phyloP scores from a whole-genome alignment of 1,284 basidiomycete genomes.

The Microbotryum lychnidis-dioicae region DNA sequence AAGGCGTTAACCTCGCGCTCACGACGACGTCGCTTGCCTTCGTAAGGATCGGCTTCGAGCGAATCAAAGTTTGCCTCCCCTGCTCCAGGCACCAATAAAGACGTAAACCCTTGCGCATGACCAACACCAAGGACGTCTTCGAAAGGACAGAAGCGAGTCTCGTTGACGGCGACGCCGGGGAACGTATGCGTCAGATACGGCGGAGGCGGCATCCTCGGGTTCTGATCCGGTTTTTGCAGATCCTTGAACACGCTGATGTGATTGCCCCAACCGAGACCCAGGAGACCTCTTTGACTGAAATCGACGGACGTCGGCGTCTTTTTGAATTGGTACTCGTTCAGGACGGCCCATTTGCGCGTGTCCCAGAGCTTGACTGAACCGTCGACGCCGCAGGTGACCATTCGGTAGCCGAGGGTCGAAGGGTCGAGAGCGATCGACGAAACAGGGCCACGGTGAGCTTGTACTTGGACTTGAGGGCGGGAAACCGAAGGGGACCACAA shows the following conservation, averaged over 20 bases:
- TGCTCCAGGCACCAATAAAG: slow-evolving; percentile 77
- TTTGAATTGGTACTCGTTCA: slow-evolving; percentile 34
- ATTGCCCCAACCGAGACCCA: slow-evolving; percentile 74
- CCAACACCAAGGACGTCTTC: slow-evolving; percentile 80
- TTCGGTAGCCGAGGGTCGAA: slow-evolving; percentile 68
- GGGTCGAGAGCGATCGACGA: slow-evolving; percentile 74
- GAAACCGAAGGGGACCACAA: slow-evolving; percentile 94
- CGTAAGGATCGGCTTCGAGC: slow-evolving; percentile 87
- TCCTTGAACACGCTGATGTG: slow-evolving; percentile 54
- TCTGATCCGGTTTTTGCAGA: slow-evolving; percentile 25
- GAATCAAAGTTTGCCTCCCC: slow-evolving; percentile 96
- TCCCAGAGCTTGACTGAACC: slow-evolving; percentile 92
- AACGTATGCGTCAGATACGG: slow-evolving; percentile 78
- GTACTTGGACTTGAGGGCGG: slow-evolving; percentile 79
- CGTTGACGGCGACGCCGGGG: slow-evolving; percentile 57
- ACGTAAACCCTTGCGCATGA: slow-evolving; percentile 64
- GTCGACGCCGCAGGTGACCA: slow-evolving; percentile 83
- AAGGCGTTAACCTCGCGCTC: slow-evolving; percentile 87
- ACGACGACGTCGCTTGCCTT: slow-evolving; percentile 67
- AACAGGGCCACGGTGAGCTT: slow-evolving; percentile 85
- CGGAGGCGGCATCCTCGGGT: slow-evolving; percentile 52
- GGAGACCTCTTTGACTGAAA: slow-evolving; percentile 61
- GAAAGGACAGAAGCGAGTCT: slow-evolving; percentile 77
- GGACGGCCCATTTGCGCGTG: slow-evolving; percentile 74
- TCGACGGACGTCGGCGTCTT: slow-evolving; percentile 40